These are phyloP conservation scores for Gynostemma pentaphyllum DNA, from an alignment of 306 rosid species.

Conservation along the genomic window DNA sequence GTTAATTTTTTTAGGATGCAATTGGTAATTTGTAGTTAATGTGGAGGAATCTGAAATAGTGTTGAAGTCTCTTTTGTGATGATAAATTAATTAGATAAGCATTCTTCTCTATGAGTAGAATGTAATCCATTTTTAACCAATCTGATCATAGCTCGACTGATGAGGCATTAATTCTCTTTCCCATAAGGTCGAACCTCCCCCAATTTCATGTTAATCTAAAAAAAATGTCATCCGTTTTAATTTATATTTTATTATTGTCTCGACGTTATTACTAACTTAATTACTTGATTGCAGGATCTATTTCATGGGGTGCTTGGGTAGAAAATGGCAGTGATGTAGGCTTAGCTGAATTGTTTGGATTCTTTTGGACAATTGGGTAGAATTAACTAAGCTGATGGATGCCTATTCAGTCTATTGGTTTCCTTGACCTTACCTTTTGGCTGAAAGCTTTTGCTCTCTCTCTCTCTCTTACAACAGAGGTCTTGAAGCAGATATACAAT, in stretches of 20 bases:
- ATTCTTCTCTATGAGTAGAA: neutral
- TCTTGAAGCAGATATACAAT: constrained; percentile 48
- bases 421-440: constrained; percentile 26
- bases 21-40: neutral
- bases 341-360: constrained; percentile 34
- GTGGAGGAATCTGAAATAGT: neutral
- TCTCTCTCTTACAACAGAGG: constrained; percentile 20
- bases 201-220: too few relatives aligned
- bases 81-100: neutral
- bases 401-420: neutral
- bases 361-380: constrained; percentile 37
- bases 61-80: neutral
- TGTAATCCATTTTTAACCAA: neutral
- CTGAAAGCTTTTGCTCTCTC: constrained; percentile 50
- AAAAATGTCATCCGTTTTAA: neutral
- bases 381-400: constrained; percentile 42
- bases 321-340: constrained; percentile 51
- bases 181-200: too few relatives aligned
- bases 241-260: neutral
- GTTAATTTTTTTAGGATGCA: neutral
- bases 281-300: constrained; percentile 19
- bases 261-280: neutral
- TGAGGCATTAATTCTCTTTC: too few relatives aligned
- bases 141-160: too few relatives aligned
- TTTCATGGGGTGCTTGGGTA: constrained; percentile 41